Percentiles rank a stretch among this genome's conserved stretches.
These are phyloP conservation scores for Hanseniaspora vineae DNA, from an alignment of 805 yeast genomes.

Conservation along the genomic window DNA sequence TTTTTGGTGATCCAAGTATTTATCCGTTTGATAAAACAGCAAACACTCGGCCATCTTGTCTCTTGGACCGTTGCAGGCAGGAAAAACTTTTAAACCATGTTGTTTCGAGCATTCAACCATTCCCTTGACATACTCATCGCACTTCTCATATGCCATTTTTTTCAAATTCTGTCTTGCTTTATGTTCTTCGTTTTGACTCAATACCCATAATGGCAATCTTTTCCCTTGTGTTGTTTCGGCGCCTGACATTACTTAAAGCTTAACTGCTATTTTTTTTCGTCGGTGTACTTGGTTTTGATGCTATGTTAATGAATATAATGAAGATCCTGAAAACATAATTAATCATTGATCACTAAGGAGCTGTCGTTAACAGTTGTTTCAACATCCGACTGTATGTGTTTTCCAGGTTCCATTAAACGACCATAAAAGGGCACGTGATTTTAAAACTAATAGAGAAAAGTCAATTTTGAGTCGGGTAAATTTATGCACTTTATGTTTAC, in stretches of 20 bases:
- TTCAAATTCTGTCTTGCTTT: slow-evolving; percentile 61
- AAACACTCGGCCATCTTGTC: slow-evolving; percentile 54
- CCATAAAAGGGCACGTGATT: too few species aligned
- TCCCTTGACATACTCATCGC: slow-evolving; percentile 58
- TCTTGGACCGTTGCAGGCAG: slow-evolving; percentile 47
- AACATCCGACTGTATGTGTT: too few species aligned
- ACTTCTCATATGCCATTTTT: slow-evolving; percentile 46
- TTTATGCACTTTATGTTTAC: too few species aligned
- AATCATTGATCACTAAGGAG: too few species aligned
- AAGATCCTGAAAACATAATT: too few species aligned
- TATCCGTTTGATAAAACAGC: slow-evolving; percentile 41
- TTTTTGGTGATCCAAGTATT: slow-evolving; percentile 57
- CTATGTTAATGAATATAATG: too few species aligned
- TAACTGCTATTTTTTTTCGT: too few species aligned
- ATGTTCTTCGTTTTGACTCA: slow-evolving; percentile 67
- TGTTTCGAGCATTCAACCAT: slow-evolving; percentile 52
- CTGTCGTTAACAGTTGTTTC: too few species aligned
- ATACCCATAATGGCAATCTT: slow-evolving; percentile 57
- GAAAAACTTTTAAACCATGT: slow-evolving; percentile 53
- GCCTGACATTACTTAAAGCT: not conserved
- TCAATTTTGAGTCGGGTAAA: too few species aligned
- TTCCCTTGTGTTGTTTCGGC: slow-evolving; percentile 1
- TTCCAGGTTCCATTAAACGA: too few species aligned
- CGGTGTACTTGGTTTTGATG: too few species aligned
- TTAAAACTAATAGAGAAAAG: too few species aligned